Conservation (phyloP, 768 basidiomycete species). For the Termitomyces sp. region DNA sequence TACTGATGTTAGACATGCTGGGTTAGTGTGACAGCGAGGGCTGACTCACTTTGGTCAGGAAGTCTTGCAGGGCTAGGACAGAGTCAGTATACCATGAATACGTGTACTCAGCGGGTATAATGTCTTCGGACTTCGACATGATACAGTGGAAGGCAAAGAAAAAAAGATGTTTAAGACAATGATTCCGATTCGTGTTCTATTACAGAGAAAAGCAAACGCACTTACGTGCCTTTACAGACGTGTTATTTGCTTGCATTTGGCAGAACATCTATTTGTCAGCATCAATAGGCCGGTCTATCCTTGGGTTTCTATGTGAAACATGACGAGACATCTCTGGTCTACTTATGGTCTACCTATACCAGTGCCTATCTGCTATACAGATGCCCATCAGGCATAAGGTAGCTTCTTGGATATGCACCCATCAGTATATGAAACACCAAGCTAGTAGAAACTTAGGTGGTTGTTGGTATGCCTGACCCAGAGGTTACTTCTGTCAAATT, state of each 20-base stretch:
- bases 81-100: slow-evolving; percentile 49
- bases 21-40: background rate
- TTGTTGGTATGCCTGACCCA: background rate
- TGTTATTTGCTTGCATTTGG: slow-evolving; percentile 6
- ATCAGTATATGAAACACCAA: background rate
- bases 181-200: too few relatives aligned
- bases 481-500: background rate
- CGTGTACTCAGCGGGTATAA: slow-evolving; percentile 31
- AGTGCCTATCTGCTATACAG: background rate
- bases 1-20: background rate
- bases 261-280: too few relatives aligned
- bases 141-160: background rate
- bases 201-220: background rate
- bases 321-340: background rate
- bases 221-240: background rate
- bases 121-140: slow-evolving; percentile 32
- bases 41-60: slow-evolving; percentile 44
- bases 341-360: background rate
- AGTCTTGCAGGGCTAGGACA: slow-evolving; percentile 40
- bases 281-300: too few relatives aligned
- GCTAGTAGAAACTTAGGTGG: background rate
- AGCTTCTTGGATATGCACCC: background rate
- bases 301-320: background rate
- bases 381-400: background rate
- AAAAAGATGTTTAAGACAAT: background rate